A percentile compares a stretch with the other conserved stretches of the same genome.
These are phyloP conservation scores for Phylloporus arenicola DNA, from an alignment of 768 basidiomycete species.

Conservation along the genomic window DNA sequence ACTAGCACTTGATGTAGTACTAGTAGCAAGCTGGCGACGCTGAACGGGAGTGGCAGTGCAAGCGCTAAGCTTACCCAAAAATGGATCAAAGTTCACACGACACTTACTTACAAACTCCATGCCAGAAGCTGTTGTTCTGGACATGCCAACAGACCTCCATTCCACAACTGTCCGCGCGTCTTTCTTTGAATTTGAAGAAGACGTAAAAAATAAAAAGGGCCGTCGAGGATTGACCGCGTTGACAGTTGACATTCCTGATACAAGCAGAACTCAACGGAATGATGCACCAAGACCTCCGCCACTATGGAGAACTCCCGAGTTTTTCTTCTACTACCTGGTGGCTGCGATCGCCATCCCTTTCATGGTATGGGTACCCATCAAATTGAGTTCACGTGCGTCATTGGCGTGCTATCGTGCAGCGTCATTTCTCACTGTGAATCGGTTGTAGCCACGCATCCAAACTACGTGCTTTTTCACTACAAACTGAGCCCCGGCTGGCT, in stretches of 20 bases:
- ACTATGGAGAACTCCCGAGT: slow-evolving; percentile 80
- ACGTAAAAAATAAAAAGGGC: background rate
- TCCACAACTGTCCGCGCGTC: background rate
- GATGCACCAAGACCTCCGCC: slow-evolving; percentile 34
- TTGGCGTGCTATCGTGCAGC: background rate
- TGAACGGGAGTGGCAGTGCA: slow-evolving; percentile 22
- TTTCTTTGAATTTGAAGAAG: slow-evolving; percentile 14
- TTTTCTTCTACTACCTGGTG: slow-evolving; percentile 65
- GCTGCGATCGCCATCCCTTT: slow-evolving; percentile 57
- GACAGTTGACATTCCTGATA: slow-evolving; percentile 52
- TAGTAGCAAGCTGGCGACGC: background rate
- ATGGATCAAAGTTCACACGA: slow-evolving; percentile 11
- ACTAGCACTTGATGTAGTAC: slow-evolving; percentile 15
- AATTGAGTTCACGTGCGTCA: slow-evolving; percentile 67
- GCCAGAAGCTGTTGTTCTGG: slow-evolving; percentile 25
- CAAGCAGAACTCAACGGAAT: slow-evolving; percentile 27
- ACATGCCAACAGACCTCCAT: slow-evolving; percentile 35
- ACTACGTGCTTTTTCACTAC: slow-evolving; percentile 56
- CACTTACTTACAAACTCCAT: slow-evolving; percentile 8
- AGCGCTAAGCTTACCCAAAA: background rate
- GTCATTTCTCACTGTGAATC: slow-evolving; percentile 1
- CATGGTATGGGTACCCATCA: slow-evolving; percentile 73
- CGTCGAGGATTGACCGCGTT: slow-evolving; percentile 37
- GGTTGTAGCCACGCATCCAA: slow-evolving; percentile 62
- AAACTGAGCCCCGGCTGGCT: slow-evolving; percentile 76